A percentile compares a stretch with the other conserved stretches of the same genome.
phyloP scores from a whole-genome alignment of 75 land plant genomes.

The Picea glauca region DNA sequence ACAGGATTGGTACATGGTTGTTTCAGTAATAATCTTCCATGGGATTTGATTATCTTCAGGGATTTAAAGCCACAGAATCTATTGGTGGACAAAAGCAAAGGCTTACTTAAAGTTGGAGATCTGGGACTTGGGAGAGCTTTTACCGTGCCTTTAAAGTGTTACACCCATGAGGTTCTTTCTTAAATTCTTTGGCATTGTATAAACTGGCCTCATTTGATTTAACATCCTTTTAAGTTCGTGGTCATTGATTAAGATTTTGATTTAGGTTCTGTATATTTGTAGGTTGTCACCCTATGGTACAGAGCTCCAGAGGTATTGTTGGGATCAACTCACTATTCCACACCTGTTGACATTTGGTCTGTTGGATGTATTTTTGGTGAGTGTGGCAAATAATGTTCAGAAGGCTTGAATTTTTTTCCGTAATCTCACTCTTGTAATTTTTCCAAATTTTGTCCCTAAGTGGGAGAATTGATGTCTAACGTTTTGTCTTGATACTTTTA shows the following conservation, averaged over 20 bases:
- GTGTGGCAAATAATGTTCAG: neutral
- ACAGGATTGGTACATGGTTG: neutral
- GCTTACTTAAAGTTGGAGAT: conserved; percentile 95
- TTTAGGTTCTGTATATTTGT: conserved; percentile 8
- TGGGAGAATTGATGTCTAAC: neutral
- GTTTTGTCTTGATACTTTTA: neutral
- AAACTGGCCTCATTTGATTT: neutral
- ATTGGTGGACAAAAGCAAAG: conserved; percentile 80
- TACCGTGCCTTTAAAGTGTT: conserved; percentile 89
- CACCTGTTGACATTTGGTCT: conserved; percentile 88
- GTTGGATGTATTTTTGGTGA: conserved; percentile 90
- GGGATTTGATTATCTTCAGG: conserved; percentile 14
- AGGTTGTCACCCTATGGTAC: conserved; percentile 88
- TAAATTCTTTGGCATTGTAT: neutral
- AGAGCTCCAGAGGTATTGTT: conserved; percentile 82
- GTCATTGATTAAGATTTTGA: neutral
- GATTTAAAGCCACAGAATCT: conserved; percentile 84
- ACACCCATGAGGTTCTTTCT: conserved; percentile 74
- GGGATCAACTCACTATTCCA: conserved; percentile 76
- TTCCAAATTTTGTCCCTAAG: neutral
- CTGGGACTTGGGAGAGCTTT: conserved; percentile 92
- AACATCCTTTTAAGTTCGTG: neutral
- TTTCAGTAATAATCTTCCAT: neutral
- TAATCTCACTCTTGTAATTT: neutral
- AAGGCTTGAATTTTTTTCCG: neutral